phyloP scores from a whole-genome alignment of 2,329 filamentous ascomycete species.

The Talaromyces funiculosus region DNA sequence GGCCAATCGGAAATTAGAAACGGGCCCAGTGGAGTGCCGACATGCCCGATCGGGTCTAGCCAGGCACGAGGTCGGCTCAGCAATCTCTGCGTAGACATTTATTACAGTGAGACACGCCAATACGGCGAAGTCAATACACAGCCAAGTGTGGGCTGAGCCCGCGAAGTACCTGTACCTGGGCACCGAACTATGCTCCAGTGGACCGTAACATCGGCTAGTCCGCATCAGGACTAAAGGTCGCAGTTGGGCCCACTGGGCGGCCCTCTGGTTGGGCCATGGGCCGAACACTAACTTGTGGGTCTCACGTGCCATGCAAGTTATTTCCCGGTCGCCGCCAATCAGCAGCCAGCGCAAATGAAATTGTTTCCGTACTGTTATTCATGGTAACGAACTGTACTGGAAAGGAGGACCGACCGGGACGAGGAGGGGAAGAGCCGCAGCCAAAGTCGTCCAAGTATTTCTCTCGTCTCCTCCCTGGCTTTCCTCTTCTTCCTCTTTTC shows the following conservation, averaged over 20 bases:
- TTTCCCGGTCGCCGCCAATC: not conserved
- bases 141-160: not conserved
- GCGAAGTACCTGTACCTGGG: not conserved
- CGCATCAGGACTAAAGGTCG: not conserved
- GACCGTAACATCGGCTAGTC: conserved; percentile 1
- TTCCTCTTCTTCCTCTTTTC: not conserved
- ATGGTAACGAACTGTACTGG: not conserved
- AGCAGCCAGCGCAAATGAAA: not conserved
- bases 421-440: not conserved
- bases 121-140: not conserved
- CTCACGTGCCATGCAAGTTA: not conserved
- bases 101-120: not conserved
- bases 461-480: not conserved
- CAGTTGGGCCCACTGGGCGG: not conserved
- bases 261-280: not conserved
- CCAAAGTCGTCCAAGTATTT: not conserved
- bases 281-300: not conserved
- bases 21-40: not conserved
- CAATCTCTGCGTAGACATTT: too few relatives aligned
- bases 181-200: not conserved
- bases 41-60: not conserved
- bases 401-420: too few relatives aligned
- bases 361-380: not conserved
- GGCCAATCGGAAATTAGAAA: conserved; percentile 3
- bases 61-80: not conserved